phyloP scores from a whole-genome alignment of 2,329 filamentous ascomycete genomes.

The Orbilia brochopaga region DNA sequence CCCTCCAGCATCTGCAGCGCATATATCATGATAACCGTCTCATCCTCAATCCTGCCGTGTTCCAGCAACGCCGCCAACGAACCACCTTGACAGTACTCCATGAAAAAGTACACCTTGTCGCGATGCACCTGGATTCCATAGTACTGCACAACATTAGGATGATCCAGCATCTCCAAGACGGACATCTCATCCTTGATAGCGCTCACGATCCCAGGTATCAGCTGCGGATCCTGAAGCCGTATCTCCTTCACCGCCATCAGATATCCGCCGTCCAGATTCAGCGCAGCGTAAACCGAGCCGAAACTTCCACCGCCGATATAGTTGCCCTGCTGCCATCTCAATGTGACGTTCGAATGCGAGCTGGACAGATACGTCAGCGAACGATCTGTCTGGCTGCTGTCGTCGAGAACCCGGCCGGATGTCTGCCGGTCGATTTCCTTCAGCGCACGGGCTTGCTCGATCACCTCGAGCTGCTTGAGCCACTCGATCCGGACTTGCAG shows the following conservation, averaged over 20 bases:
- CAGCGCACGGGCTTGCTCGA: conserved; percentile 79
- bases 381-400: conserved; percentile 92
- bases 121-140: conserved; percentile 97
- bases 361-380: conserved; percentile 93
- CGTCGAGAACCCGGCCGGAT: conserved; percentile 87
- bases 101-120: conserved; percentile 99
- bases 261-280: conserved; percentile 94
- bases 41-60: conserved; percentile 95
- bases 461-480: conserved; percentile 71
- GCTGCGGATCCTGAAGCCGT: conserved; percentile 90
- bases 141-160: conserved; percentile 97
- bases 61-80: conserved; percentile 88
- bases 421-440: conserved; percentile 85
- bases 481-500: conserved; percentile 76
- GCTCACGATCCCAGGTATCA: conserved; percentile 89
- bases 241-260: conserved; percentile 99
- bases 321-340: conserved; percentile 98
- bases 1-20: conserved; percentile 92
- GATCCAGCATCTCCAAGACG: conserved; percentile 90
- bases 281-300: conserved; percentile 94
- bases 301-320: conserved; percentile 97
- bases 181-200: conserved; percentile 98
- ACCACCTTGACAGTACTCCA: conserved; percentile 98
- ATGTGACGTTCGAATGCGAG: conserved; percentile 89
- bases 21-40: conserved; percentile 97